Evolutionary conservation across 1,284 basidiomycete genomes (phyloP), one percentile per base, ranked within the genome.

Genomic region (Rhodotorula sp.): DNA sequence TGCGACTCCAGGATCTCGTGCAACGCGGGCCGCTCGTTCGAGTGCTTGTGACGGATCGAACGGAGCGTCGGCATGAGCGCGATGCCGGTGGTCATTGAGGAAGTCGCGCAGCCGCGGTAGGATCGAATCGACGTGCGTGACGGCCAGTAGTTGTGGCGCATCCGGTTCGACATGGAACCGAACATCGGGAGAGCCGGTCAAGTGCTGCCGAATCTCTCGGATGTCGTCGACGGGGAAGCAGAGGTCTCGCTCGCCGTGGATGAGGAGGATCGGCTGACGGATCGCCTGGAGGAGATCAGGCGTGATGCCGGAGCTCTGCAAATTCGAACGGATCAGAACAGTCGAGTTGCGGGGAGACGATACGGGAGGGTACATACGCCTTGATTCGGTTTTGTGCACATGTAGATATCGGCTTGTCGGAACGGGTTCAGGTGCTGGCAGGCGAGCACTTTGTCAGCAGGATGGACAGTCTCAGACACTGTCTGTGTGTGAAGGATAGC

Each of bases 221-320:
- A 72, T 58, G 23, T 64, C 65, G 8, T 66, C 60, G 29, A 63
- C 47, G 3, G 60, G 58, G 48, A 56, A 72, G 29, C 56, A 47
- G 26, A 59, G 23, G 34, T 72, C 71, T 7, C 49, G 34, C 34
- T 61, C 71, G 62, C 71, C 71, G 62, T 72, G 71, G 16, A 72
- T 65, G 51, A 72, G 47, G 18, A 69, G 54, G 26, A 69, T 56
- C 1, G 71, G 71, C 47, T 72, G 68, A 10, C 18, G 47, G 31
- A 72, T 51, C 12, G 16, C 4, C 4, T 21, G 68, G 14, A 69
- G 59, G 4, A 61, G 51, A 14, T 64, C 67, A 8, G 68, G 62
- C 12, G 62, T 64, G 16, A 72, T 43, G 12, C 62, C 48, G 29
- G 67, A 58, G 26, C 66, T 43, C 67, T 70, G 57, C 2, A 2